Evolutionary conservation across 2,329 filamentous ascomycete genomes (phyloP).

Genomic region (Colletotrichum brevisporum): DNA sequence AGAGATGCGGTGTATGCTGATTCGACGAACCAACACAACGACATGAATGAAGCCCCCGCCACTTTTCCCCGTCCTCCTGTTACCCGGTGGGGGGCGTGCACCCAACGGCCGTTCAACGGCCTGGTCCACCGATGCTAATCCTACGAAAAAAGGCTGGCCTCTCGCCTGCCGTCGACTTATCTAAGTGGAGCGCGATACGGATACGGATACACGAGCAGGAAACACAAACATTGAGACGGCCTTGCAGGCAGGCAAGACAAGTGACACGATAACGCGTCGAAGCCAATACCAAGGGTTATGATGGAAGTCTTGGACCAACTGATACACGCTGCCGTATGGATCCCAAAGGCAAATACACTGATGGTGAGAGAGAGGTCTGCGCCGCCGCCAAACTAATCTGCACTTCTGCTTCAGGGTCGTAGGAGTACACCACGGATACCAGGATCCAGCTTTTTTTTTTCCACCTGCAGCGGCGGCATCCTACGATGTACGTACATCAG

Average conservation of each 20-base stretch:
- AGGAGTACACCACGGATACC: neutral
- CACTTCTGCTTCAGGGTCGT: too few relatives aligned
- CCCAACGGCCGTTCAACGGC: slow-evolving; percentile 33
- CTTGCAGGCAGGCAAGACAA: slow-evolving; percentile 33
- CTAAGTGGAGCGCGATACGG: slow-evolving; percentile 35
- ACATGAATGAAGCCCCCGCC: slow-evolving; percentile 7
- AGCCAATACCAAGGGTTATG: slow-evolving; percentile 18
- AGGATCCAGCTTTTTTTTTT: slow-evolving; percentile 1
- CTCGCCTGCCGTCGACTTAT: slow-evolving; percentile 39
- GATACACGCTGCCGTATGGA: slow-evolving; percentile 14
- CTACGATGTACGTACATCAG: neutral
- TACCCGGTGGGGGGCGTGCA: slow-evolving; percentile 26
- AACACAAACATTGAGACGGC: slow-evolving; percentile 24
- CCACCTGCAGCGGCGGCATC: slow-evolving; percentile 4
- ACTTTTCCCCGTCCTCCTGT: slow-evolving; percentile 8
- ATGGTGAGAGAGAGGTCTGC: neutral
- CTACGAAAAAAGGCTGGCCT: slow-evolving; percentile 35
- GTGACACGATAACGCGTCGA: slow-evolving; percentile 28
- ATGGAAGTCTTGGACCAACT: slow-evolving; percentile 4
- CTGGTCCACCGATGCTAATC: slow-evolving; percentile 35
- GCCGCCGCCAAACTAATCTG: neutral
- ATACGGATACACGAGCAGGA: slow-evolving; percentile 14
- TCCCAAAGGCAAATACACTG: neutral
- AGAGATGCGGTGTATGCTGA: slow-evolving; percentile 13
- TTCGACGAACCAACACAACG: slow-evolving; percentile 33